Percentiles rank a stretch among this genome's conserved stretches.
phyloP scores from a whole-genome alignment of 257 asterid species.

The Capsicum baccatum region DNA sequence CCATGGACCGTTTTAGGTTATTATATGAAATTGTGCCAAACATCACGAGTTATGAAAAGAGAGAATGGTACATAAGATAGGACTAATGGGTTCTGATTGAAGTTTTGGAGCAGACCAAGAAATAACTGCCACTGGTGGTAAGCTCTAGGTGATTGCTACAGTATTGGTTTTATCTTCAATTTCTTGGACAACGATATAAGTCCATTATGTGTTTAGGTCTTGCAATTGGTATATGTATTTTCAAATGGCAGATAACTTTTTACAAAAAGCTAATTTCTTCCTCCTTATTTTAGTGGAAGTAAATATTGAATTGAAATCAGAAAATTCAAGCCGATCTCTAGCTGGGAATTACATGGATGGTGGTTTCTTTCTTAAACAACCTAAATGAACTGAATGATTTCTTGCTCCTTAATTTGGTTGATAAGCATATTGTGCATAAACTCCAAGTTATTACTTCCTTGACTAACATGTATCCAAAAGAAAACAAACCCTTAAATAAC shows the following conservation, averaged over 20 bases:
- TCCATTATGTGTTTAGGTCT: conserved; percentile 22
- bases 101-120: neutral
- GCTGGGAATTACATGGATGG: neutral
- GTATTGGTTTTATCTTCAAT: neutral
- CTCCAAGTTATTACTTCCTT: neutral
- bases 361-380: conserved; percentile 13
- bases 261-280: neutral
- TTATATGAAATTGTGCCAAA: conserved; percentile 15
- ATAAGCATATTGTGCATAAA: neutral
- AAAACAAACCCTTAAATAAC: conserved; percentile 26
- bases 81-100: conserved; percentile 17
- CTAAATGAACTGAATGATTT: neutral
- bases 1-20: neutral
- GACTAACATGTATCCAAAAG: conserved; percentile 24
- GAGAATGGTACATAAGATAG: conserved; percentile 18
- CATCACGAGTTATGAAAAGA: neutral
- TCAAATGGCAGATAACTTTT: neutral
- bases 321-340: neutral
- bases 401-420: conserved; percentile 11
- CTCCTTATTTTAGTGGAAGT: conserved; percentile 1
- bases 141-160: neutral
- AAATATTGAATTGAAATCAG: conserved; percentile 10
- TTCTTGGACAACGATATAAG: neutral
- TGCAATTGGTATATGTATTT: conserved; percentile 11
- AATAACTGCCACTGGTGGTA: conserved; percentile 21